Base-by-base conservation (phyloP, 768 basidiomycete species). In the Auricularia sp. region DNA sequence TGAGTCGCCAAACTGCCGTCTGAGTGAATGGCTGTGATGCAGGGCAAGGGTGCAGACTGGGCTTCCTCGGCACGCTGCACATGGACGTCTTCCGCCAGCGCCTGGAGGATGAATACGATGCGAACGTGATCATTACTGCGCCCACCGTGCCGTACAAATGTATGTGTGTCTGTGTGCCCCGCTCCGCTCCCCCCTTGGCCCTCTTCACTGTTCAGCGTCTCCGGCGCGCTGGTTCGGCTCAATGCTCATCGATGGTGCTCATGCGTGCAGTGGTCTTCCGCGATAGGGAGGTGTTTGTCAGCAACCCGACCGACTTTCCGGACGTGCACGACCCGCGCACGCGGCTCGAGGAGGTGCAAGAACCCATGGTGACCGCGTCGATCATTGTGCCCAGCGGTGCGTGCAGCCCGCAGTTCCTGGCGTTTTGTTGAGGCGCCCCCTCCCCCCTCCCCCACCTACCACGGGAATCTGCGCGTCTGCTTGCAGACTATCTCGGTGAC, bases 11-110 rank as follows among this genome's bases (percentile, higher is more conserved):
- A 42, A 42, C 39, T 42, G 13, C 39, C 39, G 39, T 42, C 56
- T 59, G 24, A 59, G 18, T 14, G 11, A n/a, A 8, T 29, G 24
- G 29, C 34, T 34, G 56, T 21, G 18, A 51, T 29, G 29, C 56
- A 10, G 95, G 96, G 1, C 95, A 97, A 77, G 97, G 97, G 7
- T 93, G 88, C 72, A 84, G 97, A 54, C 83, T 99, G 5, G 97
- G 97, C 0, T 99, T 98, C 75, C 81, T 98, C 10, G 97, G 97
- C 1, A 92, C 94, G 4, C 76, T 99, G 65, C 97, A 99, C 72
- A 94, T 98, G 92, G 92, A 96, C 70, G 90, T 95, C 45, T 93
- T 94, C 75, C 88, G 94, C 24, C 97, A 99, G 73, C 84, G 97
- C 14, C 79, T 99, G 3, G 97, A 98, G 75, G 97, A 99, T 70